A percentile compares a stretch with the other conserved stretches of the same genome.
These are phyloP conservation scores for Kwoniella europaea DNA, from an alignment of 768 basidiomycete species.

Conservation along the genomic window DNA sequence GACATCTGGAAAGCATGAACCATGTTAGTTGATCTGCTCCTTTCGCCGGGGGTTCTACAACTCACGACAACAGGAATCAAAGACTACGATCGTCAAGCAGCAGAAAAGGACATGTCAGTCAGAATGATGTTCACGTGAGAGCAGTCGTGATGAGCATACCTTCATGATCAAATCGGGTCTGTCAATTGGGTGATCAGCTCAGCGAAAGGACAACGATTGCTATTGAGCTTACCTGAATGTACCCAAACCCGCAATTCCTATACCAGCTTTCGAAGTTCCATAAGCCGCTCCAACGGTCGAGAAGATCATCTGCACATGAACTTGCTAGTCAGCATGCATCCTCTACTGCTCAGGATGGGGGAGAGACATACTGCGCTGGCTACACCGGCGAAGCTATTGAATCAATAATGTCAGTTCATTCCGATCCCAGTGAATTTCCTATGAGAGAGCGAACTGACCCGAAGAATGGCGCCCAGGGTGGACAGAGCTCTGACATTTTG, in stretches of 20 bases:
- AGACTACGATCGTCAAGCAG: slow-evolving; percentile 64
- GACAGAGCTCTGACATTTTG: slow-evolving; percentile 65
- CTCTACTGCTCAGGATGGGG: no score
- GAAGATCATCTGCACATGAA: slow-evolving; percentile 70
- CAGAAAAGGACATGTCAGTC: no score
- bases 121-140: background rate
- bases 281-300: slow-evolving; percentile 91
- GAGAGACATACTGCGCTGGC: slow-evolving; percentile 77
- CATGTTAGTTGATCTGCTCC: no score
- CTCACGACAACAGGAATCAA: slow-evolving; percentile 83
- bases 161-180: slow-evolving; percentile 97
- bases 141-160: slow-evolving; percentile 60
- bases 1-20: slow-evolving; percentile 66
- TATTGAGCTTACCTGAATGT: slow-evolving; percentile 66
- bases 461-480: slow-evolving; percentile 96
- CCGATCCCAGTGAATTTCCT: background rate
- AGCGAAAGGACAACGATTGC: background rate
- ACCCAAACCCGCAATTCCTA: slow-evolving; percentile 93
- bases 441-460: slow-evolving; percentile 61
- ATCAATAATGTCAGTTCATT: slow-evolving; percentile 16
- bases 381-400: slow-evolving; percentile 78
- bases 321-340: no score
- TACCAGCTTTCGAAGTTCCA: slow-evolving; percentile 94
- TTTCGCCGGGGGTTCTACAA: background rate
- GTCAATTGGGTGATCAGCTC: background rate